A percentile compares a stretch with the other conserved stretches of the same genome.
Evolutionary conservation across 306 rosid species (phyloP).

Genomic region (Arachis stenosperma): DNA sequence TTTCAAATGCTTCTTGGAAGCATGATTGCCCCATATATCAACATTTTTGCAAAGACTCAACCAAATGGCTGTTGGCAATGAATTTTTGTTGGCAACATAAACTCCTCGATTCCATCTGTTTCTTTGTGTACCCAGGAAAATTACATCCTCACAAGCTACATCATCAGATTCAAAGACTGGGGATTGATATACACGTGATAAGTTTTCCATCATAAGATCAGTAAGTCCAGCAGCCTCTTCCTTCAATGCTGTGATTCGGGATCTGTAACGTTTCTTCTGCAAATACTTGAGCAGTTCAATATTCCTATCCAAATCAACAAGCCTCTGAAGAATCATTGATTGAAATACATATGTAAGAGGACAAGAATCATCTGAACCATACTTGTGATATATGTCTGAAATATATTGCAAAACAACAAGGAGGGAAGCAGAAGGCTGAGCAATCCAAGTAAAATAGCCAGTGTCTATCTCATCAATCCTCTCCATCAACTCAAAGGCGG

Average conservation of each 20-base stretch:
- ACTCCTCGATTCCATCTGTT: slow-evolving; percentile 62
- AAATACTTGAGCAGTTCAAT: slow-evolving; percentile 64
- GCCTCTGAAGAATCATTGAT: slow-evolving; percentile 84
- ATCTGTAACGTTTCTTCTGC: slow-evolving; percentile 55
- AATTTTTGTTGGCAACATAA: slow-evolving; percentile 52
- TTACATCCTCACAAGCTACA: slow-evolving; percentile 42
- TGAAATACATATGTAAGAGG: slow-evolving; percentile 71
- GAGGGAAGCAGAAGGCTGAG: slow-evolving; percentile 75
- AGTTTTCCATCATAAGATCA: slow-evolving; percentile 70
- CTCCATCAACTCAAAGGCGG: slow-evolving; percentile 74
- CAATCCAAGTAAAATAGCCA: slow-evolving; percentile 76
- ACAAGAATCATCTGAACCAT: slow-evolving; percentile 44
- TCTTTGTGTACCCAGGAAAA: slow-evolving; percentile 44
- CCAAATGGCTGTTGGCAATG: slow-evolving; percentile 80
- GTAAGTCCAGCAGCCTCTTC: slow-evolving; percentile 80
- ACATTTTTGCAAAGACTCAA: slow-evolving; percentile 77
- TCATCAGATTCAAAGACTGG: slow-evolving; percentile 42
- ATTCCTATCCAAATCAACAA: slow-evolving; percentile 78
- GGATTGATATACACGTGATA: slow-evolving; percentile 54
- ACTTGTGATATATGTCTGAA: slow-evolving; percentile 56
- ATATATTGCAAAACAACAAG: slow-evolving; percentile 61
- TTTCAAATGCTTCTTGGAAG: slow-evolving; percentile 70
- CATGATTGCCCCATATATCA: slow-evolving; percentile 80
- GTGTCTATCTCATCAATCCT: slow-evolving; percentile 64
- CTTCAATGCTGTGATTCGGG: slow-evolving; percentile 54